These are phyloP conservation scores for Glonium stellatum DNA, from an alignment of 495 filamentous ascomycete species.

Conservation along the genomic window DNA sequence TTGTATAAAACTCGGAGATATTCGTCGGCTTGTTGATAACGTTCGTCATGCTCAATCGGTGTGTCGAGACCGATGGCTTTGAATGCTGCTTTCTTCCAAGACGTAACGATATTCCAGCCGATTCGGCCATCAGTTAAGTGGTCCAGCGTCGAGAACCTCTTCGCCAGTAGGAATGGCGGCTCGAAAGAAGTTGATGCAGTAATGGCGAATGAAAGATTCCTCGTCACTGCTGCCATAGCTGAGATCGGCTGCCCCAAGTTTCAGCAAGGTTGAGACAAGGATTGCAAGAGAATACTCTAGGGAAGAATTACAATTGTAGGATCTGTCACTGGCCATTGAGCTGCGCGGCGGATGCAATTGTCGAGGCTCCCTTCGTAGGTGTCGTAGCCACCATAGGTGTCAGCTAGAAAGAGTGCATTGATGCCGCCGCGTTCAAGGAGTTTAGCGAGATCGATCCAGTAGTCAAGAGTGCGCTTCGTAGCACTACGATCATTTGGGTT, in stretches of 20 bases:
- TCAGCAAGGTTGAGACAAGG: too few species aligned
- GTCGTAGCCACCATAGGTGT: conserved; percentile 54
- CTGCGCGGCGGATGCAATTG: conserved; percentile 44
- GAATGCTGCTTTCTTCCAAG: neutral
- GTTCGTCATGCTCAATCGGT: conserved; percentile 1
- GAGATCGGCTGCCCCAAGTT: conserved; percentile 7
- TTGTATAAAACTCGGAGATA: conserved; percentile 2
- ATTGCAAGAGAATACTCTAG: too few species aligned
- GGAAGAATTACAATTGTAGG: conserved; percentile 45
- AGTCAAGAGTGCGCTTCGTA: conserved; percentile 49
- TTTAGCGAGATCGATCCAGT: conserved; percentile 56
- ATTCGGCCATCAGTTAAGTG: neutral
- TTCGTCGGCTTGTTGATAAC: neutral
- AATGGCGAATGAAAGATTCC: conserved; percentile 16
- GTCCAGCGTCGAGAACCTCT: conserved; percentile 9
- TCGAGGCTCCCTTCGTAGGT: conserved; percentile 52
- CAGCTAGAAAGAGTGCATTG: conserved; percentile 55
- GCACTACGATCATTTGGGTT: too few species aligned
- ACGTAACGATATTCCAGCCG: conserved; percentile 1
- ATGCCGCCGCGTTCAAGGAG: conserved; percentile 52
- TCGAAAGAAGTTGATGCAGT: conserved; percentile 14
- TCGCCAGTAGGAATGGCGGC: conserved; percentile 14
- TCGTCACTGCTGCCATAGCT: conserved; percentile 20
- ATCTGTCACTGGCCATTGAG: conserved; percentile 54
- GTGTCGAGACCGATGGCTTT: neutral